These are phyloP conservation scores for Penicilliopsis zonata DNA, from an alignment of 495 filamentous ascomycete genomes.

Conservation along the genomic window DNA sequence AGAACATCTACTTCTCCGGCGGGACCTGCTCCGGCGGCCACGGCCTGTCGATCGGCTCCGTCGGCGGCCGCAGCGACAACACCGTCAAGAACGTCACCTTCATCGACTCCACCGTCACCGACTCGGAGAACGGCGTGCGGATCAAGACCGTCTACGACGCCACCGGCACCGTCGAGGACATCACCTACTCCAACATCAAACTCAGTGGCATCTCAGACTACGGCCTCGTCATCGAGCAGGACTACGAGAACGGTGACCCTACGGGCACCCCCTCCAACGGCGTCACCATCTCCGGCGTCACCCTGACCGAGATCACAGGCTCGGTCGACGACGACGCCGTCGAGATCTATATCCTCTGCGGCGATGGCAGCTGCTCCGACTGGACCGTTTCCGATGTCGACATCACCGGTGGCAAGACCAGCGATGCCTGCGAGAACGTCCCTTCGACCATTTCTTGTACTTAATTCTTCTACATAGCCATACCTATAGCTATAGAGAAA, in stretches of 20 bases:
- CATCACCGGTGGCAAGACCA: constrained; percentile 33
- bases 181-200: constrained; percentile 49
- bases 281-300: constrained; percentile 48
- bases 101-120: constrained; percentile 33
- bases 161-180: constrained; percentile 42
- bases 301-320: constrained; percentile 39
- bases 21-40: constrained; percentile 48
- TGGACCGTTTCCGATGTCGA: constrained; percentile 38
- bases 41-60: constrained; percentile 58
- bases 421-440: not conserved
- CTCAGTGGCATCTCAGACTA: constrained; percentile 46
- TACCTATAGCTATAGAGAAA: no score
- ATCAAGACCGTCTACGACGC: constrained; percentile 51
- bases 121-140: constrained; percentile 48
- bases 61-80: constrained; percentile 52
- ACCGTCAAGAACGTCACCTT: constrained; percentile 44
- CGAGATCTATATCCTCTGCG: constrained; percentile 44
- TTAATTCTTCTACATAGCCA: no score
- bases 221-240: constrained; percentile 57
- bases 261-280: constrained; percentile 50
- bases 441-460: not conserved
- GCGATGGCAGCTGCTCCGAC: constrained; percentile 27
- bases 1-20: constrained; percentile 43
- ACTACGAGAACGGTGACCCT: constrained; percentile 52
- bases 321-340: constrained; percentile 30